These are phyloP conservation scores for Fusarium mundagurra DNA, from an alignment of 2,329 filamentous ascomycete genomes.

Conservation along the genomic window DNA sequence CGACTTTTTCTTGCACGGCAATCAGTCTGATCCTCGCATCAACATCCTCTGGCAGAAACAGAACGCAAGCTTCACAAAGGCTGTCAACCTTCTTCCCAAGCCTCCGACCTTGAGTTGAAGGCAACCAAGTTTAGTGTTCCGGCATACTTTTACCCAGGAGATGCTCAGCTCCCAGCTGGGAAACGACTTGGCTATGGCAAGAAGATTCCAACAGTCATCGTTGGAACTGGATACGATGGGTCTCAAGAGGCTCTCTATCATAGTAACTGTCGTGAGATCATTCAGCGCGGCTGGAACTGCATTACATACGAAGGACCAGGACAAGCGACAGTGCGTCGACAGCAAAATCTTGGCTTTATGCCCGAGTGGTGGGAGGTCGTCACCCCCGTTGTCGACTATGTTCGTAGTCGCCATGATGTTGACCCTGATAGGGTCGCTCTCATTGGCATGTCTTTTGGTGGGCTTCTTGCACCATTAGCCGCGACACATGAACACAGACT, in stretches of 20 bases:
- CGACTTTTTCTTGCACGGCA: conserved; percentile 54
- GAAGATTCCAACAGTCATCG: conserved; percentile 50
- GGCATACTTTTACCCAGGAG: conserved; percentile 46
- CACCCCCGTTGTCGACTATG: conserved; percentile 53
- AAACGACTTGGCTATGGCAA: conserved; percentile 10
- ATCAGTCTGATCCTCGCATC: conserved; percentile 53
- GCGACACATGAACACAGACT: conserved; percentile 56
- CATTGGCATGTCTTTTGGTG: conserved; percentile 55
- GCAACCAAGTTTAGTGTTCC: conserved; percentile 47
- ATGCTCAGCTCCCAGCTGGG: neutral
- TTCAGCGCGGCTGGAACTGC: conserved; percentile 54
- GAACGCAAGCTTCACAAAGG: conserved; percentile 51
- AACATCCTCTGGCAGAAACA: conserved; percentile 50
- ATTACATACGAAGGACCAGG: conserved; percentile 59
- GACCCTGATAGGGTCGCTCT: conserved; percentile 48
- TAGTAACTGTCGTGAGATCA: conserved; percentile 44
- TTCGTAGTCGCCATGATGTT: conserved; percentile 42
- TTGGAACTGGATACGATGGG: conserved; percentile 56
- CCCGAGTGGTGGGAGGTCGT: conserved; percentile 54
- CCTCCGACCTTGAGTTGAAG: conserved; percentile 47
- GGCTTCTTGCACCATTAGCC: conserved; percentile 51
- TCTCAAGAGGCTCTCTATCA: conserved; percentile 56
- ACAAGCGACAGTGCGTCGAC: conserved; percentile 52
- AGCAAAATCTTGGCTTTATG: conserved; percentile 55
- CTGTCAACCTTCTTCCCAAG: conserved; percentile 46